These are phyloP conservation scores for Rostrohypoxylon terebratum DNA, from an alignment of 495 filamentous ascomycete species.

Conservation along the genomic window DNA sequence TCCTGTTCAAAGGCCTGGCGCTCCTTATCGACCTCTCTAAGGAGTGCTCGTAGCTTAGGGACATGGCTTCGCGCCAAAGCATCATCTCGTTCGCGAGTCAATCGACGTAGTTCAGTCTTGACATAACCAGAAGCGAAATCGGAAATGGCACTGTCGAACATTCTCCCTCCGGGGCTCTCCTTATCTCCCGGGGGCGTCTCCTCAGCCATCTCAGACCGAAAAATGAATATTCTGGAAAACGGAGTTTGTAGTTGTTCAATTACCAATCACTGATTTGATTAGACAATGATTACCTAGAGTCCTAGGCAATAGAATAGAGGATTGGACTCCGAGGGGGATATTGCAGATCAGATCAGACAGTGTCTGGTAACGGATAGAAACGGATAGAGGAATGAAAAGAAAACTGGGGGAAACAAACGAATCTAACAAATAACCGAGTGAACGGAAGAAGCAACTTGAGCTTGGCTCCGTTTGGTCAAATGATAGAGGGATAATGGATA, in stretches of 20 bases:
- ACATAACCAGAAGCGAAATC: constrained; percentile 46
- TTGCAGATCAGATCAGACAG: not conserved
- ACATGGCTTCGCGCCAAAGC: constrained; percentile 45
- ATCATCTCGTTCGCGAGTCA: constrained; percentile 46
- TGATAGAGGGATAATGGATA: constrained; percentile 19
- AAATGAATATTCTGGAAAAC: constrained; percentile 10
- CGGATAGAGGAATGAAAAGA: not conserved
- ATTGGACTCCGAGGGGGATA: constrained; percentile 3
- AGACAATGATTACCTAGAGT: constrained; percentile 1
- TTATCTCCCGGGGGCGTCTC: constrained; percentile 36
- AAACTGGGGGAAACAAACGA: not conserved
- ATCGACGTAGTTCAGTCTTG: constrained; percentile 43
- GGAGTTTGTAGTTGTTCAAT: constrained; percentile 9
- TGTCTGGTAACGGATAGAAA: not conserved
- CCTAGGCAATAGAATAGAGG: no score
- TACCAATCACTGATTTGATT: constrained; percentile 7
- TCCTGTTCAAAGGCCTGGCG: constrained; percentile 45
- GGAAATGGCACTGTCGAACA: constrained; percentile 42
- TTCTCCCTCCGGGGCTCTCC: constrained; percentile 33
- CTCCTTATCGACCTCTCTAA: constrained; percentile 45
- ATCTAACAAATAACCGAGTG: constrained; percentile 9
- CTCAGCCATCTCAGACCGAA: constrained; percentile 40
- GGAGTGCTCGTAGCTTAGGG: constrained; percentile 40
- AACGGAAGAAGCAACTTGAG: constrained; percentile 33
- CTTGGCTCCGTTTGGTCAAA: constrained; percentile 33